Evolutionary conservation across 106 monocot species (phyloP).

Genomic region (Dactylorhiza incarnata): DNA sequence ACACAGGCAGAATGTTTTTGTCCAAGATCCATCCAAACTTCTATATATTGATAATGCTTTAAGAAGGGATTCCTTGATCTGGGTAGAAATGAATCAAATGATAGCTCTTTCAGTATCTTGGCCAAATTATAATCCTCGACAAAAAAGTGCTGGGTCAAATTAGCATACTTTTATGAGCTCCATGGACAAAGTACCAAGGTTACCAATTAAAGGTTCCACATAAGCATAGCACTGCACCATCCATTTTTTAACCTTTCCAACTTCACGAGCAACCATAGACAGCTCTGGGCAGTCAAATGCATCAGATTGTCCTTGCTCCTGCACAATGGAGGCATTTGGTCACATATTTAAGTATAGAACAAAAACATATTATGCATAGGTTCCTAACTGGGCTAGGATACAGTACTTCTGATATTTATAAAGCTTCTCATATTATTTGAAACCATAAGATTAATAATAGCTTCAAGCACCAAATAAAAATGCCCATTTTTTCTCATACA

Average conservation of each 20-base stretch:
- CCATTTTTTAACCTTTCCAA: conserved; percentile 66
- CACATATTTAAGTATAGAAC: not conserved
- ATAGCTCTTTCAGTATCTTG: conserved; percentile 2
- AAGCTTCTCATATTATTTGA: not conserved
- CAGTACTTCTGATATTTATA: not conserved
- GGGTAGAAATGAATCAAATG: conserved; percentile 12
- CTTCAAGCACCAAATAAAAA: conserved; percentile 3
- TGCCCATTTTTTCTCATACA: not conserved
- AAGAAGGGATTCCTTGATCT: conserved; percentile 51
- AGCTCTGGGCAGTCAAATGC: conserved; percentile 62
- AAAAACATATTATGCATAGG: not conserved
- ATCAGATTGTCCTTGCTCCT: conserved; percentile 45
- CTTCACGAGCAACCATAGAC: conserved; percentile 35
- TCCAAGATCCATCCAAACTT: conserved; percentile 21
- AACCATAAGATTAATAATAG: not conserved
- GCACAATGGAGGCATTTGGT: conserved; percentile 1
- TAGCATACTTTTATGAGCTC: conserved; percentile 42
- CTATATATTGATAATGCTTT: conserved; percentile 44
- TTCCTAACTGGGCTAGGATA: not conserved
- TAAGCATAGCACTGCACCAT: conserved; percentile 28
- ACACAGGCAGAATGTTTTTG: conserved; percentile 36
- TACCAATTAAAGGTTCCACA: conserved; percentile 30
- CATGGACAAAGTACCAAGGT: conserved; percentile 23
- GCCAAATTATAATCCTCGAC: not conserved
- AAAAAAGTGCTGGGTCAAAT: not conserved